These are phyloP conservation scores for Naganishia sp. DNA, from an alignment of 1,284 basidiomycete species.

Conservation along the genomic window DNA sequence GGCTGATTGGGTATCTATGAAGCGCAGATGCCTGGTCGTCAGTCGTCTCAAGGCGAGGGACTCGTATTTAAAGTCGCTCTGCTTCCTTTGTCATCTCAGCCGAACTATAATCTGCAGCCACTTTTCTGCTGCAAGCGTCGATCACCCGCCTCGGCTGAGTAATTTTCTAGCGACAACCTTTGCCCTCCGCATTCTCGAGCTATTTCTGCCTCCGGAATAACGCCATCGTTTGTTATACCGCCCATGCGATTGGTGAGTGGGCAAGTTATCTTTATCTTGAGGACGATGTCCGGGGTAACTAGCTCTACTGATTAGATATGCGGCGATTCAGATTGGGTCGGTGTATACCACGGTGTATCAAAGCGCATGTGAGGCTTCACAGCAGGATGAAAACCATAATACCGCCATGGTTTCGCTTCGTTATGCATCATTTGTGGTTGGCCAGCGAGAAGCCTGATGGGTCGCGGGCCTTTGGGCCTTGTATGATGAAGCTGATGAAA, in stretches of 20 bases:
- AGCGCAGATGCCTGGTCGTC: not conserved
- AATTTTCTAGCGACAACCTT: not conserved
- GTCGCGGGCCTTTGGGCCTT: too few relatives aligned
- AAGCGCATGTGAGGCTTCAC: conserved; percentile 1
- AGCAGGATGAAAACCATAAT: not conserved
- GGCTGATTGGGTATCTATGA: not conserved
- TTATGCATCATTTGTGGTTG: conserved; percentile 1
- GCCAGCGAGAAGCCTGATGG: not conserved
- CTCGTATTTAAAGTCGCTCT: too few relatives aligned
- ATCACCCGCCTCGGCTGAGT: not conserved
- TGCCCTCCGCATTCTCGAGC: not conserved
- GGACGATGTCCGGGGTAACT: not conserved
- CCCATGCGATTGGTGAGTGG: not conserved
- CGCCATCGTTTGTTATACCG: conserved; percentile 7
- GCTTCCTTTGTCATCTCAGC: too few relatives aligned
- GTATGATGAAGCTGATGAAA: too few relatives aligned
- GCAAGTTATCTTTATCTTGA: not conserved
- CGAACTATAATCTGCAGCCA: not conserved
- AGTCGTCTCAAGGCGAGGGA: too few relatives aligned
- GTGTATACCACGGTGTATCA: too few relatives aligned
- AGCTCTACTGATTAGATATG: conserved; percentile 12
- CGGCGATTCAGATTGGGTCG: not conserved
- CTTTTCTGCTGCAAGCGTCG: not conserved
- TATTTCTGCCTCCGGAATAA: not conserved
- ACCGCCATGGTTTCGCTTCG: not conserved